phyloP scores from a whole-genome alignment of 306 rosid species.

The Glycyrrhiza uralensis region DNA sequence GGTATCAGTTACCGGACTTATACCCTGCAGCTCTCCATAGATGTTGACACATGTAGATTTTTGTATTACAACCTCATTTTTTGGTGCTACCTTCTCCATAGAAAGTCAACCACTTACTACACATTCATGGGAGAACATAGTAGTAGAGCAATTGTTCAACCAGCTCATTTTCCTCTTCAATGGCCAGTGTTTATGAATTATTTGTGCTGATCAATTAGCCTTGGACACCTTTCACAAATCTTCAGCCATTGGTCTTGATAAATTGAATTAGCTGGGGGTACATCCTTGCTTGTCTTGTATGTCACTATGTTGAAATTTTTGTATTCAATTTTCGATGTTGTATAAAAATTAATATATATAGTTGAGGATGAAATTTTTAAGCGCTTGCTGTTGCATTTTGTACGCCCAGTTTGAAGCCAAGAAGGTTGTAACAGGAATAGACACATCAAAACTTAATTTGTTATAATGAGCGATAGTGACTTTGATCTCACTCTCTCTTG shows the following conservation, averaged over 20 bases:
- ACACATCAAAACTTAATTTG: too few relatives aligned
- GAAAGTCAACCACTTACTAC: background rate
- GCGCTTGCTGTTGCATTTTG: background rate
- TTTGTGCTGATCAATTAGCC: background rate
- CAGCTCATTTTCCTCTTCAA: background rate
- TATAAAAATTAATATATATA: background rate
- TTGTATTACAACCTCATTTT: constrained; percentile 16
- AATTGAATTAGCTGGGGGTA: background rate
- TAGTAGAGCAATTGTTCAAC: background rate
- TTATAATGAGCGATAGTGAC: too few relatives aligned
- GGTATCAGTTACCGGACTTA: constrained; percentile 51
- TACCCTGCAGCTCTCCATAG: constrained; percentile 91
- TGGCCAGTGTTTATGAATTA: background rate
- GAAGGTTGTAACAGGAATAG: too few relatives aligned
- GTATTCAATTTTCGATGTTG: background rate
- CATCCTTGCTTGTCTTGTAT: background rate
- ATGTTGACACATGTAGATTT: constrained; percentile 45
- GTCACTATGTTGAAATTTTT: constrained; percentile 11
- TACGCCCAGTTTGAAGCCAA: background rate
- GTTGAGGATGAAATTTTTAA: background rate
- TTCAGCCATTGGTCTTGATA: background rate
- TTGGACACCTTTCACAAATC: background rate
- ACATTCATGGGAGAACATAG: constrained; percentile 3
- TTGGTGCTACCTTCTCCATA: constrained; percentile 11
- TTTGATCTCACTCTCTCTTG: too few relatives aligned